These are phyloP conservation scores for Betula pendula DNA, from an alignment of 306 rosid genomes.

Conservation along the genomic window DNA sequence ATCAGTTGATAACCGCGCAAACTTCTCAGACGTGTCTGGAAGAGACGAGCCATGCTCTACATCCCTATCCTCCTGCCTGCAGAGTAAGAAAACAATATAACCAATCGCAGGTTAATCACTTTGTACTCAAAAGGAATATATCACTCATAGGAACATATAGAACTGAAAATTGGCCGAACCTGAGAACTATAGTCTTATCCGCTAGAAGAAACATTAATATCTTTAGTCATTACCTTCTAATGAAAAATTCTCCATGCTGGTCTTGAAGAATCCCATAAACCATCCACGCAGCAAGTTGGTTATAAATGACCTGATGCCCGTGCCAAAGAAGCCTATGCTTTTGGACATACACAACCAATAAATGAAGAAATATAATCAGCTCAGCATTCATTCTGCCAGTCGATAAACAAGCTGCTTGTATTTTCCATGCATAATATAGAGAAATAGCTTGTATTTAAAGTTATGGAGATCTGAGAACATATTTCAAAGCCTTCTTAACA, in stretches of 20 bases:
- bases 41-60: constrained; percentile 56
- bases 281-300: constrained; percentile 97
- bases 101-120: constrained; percentile 22
- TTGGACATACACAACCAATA: constrained; percentile 35
- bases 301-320: constrained; percentile 92
- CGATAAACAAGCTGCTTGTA: not conserved
- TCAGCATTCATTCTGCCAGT: constrained; percentile 9
- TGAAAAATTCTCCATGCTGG: constrained; percentile 84
- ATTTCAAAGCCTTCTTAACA: not conserved
- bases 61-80: constrained; percentile 91
- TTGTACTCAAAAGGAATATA: constrained; percentile 17
- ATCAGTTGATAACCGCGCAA: constrained; percentile 65
- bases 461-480: not conserved
- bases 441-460: not conserved
- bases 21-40: constrained; percentile 66
- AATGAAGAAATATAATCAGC: constrained; percentile 21
- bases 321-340: constrained; percentile 98
- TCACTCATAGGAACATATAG: constrained; percentile 22
- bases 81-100: constrained; percentile 32
- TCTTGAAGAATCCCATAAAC: constrained; percentile 95
- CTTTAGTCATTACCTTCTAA: constrained; percentile 56
- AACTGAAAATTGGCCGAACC: constrained; percentile 19
- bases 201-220: not conserved
- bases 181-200: not conserved
- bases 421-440: not conserved